These are phyloP conservation scores for Lactuca saligna DNA, from an alignment of 129 eudicot genomes.

Conservation along the genomic window DNA sequence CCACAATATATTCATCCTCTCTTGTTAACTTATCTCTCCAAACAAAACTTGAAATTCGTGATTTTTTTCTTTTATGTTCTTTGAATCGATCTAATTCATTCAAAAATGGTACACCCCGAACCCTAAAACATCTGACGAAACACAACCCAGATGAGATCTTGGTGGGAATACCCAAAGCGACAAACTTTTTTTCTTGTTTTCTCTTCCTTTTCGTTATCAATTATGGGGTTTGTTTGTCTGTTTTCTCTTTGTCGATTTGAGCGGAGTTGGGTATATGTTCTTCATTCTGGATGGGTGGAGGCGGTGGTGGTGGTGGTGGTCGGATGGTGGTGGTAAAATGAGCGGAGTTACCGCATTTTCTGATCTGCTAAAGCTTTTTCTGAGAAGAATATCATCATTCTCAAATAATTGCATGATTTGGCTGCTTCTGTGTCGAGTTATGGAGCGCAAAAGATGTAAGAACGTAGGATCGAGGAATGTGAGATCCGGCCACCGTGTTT, in stretches of 20 bases:
- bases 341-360: slow-evolving; percentile 8
- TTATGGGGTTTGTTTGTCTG: not conserved
- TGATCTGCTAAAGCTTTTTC: slow-evolving; percentile 15
- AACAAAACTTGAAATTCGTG: slow-evolving; percentile 1
- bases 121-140: slow-evolving; percentile 27
- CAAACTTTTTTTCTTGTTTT: not conserved
- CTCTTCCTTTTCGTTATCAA: not conserved
- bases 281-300: slow-evolving; percentile 1
- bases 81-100: not conserved
- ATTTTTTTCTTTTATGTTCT: not conserved
- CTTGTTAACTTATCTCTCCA: not conserved
- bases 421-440: not conserved
- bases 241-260: slow-evolving; percentile 7
- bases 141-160: slow-evolving; percentile 40
- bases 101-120: slow-evolving; percentile 22
- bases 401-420: slow-evolving; percentile 3
- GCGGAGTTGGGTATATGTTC: slow-evolving; percentile 2
- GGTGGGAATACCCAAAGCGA: slow-evolving; percentile 23
- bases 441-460: slow-evolving; percentile 47
- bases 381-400: slow-evolving; percentile 5
- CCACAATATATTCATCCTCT: slow-evolving; percentile 54
- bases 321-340: slow-evolving; percentile 1
- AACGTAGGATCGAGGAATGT: slow-evolving; percentile 43
- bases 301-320: not conserved
- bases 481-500: slow-evolving; percentile 29